Conservation (phyloP, 805 yeast genomes). For the Saccharomycopsis microspora region DNA sequence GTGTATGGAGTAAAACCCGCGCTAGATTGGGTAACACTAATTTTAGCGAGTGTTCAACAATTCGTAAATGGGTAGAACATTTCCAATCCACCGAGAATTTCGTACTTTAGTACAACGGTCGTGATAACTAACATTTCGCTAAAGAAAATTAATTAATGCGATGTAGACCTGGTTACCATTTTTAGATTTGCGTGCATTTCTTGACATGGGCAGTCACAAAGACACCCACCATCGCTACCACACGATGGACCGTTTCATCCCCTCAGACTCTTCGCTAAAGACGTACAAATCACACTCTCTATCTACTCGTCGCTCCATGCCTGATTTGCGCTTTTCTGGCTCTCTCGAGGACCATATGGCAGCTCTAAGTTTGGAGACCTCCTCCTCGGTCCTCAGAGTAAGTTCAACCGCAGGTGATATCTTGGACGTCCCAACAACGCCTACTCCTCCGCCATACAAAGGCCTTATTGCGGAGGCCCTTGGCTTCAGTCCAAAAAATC, state of each 20-base stretch:
- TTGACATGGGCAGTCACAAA: too few relatives aligned
- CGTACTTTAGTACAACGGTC: too few relatives aligned
- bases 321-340: neutral
- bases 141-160: too few relatives aligned
- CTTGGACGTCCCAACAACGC: neutral
- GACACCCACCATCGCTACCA: neutral
- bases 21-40: too few relatives aligned
- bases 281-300: neutral
- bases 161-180: too few relatives aligned
- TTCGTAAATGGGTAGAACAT: too few relatives aligned
- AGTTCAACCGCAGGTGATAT: neutral
- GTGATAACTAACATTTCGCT: too few relatives aligned
- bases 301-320: neutral
- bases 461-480: constrained; percentile 39
- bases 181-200: too few relatives aligned
- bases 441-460: constrained; percentile 20
- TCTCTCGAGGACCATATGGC: neutral
- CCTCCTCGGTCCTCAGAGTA: neutral
- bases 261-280: constrained; percentile 1
- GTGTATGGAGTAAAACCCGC: too few relatives aligned
- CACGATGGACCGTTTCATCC: constrained; percentile 8
- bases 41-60: too few relatives aligned
- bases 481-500: constrained; percentile 28
- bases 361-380: neutral
- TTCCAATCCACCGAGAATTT: too few relatives aligned